Evolutionary conservation across 75 land plant species (phyloP), one percentile per base, ranked within the genome.

Genomic region (Cryptomeria japonica): DNA sequence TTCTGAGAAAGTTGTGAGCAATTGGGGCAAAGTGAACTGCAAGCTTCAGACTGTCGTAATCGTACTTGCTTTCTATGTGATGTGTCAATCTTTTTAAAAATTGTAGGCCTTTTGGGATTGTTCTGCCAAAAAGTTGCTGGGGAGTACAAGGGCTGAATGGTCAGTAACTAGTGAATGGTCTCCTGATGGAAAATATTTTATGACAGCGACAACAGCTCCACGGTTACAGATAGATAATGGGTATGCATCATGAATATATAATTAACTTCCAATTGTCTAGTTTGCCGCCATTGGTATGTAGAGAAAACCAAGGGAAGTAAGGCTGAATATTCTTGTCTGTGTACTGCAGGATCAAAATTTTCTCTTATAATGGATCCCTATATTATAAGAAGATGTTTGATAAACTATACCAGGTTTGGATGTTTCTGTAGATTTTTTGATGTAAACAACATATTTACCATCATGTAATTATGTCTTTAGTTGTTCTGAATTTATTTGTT

Each of bases 151-250:
- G 87, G 95, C 99, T 84, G 95, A 97, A 83, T 94, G 94, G 37
- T 95, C 99, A 56, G 99, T 98, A 34, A 96, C 99, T 46, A 95
- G 99, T 95, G 99, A 98, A 88, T 98, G 99, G 99, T 96, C 99
- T 34, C 93, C 99, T 73, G 95, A 96, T 94, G 99, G 99, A 38
- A 87, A 92, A 83, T 95, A 94, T 87, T 94, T 98, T 84, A 93
- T 98, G 99, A 96, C 99, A 76, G 99, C 99, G 25, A 96, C 99
- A 88, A 98, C 99, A 80, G 96, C 99, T 86, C 99, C 99, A 32
- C 97, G 99, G 73, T 88, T 97, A 39, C 99, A 96, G 93, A 93
- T 98, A 82, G 99, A 98, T 86, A 98, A 98, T 93, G 96, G 99
- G 99, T 98, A 93, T 88, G 89, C 84, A 36, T 61, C 37, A 38